Evolutionary conservation across 768 basidiomycete genomes (phyloP).

Genomic region (Infundibulicybe gibba): DNA sequence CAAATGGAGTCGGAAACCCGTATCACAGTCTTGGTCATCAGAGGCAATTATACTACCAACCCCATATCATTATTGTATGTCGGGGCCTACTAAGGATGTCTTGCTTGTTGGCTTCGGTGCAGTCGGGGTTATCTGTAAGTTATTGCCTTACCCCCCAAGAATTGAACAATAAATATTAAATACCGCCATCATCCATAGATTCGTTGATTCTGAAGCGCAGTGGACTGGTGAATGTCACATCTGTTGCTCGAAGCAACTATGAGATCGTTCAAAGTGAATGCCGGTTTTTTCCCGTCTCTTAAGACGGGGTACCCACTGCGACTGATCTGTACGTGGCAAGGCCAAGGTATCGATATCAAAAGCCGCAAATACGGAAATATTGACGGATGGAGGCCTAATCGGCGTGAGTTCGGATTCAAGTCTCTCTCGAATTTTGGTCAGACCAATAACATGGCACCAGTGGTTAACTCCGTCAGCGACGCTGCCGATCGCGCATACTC

Average conservation of each 20-base stretch:
- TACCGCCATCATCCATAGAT: constrained; percentile 29
- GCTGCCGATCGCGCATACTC: constrained; percentile 60
- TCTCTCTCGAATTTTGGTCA: background rate
- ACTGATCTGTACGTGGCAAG: constrained; percentile 20
- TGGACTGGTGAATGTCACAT: constrained; percentile 62
- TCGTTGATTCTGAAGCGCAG: constrained; percentile 53
- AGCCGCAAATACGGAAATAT: constrained; percentile 60
- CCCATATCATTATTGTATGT: too few relatives aligned
- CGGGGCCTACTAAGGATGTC: constrained; percentile 31
- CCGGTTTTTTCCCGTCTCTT: too few relatives aligned
- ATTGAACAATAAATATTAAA: background rate
- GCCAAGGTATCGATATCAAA: constrained; percentile 49
- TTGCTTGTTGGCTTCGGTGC: constrained; percentile 66
- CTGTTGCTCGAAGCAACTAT: constrained; percentile 70
- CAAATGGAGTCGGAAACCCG: too few relatives aligned
- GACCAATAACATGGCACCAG: constrained; percentile 27
- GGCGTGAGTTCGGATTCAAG: constrained; percentile 37
- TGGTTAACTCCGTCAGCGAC: constrained; percentile 52
- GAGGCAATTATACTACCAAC: too few relatives aligned
- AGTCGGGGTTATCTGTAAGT: constrained; percentile 60
- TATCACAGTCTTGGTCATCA: too few relatives aligned
- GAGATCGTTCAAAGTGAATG: constrained; percentile 45
- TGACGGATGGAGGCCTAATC: constrained; percentile 58
- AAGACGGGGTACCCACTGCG: background rate
- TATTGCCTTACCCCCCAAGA: background rate